Base-by-base conservation (phyloP, 2,329 filamentous ascomycete genomes). In the Colletotrichum euphorbiae region DNA sequence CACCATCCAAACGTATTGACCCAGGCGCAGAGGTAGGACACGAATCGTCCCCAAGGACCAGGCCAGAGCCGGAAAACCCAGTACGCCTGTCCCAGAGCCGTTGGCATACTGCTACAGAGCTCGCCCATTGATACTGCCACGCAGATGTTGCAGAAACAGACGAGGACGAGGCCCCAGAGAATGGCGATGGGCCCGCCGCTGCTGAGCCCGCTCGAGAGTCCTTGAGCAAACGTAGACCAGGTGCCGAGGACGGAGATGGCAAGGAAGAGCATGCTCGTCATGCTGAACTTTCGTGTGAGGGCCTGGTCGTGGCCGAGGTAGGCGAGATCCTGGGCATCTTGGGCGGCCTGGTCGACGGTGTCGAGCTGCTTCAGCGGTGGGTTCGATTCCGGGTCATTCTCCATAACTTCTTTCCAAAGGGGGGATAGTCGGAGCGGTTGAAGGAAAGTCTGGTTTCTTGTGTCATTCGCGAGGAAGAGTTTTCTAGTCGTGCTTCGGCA, bases 1-100 rank as follows among this genome's bases (percentile, higher is more conserved):
- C 85, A 87, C 86, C 86, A 89, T 8, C 86, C 86, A 68, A 87
- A 87, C 0, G 83, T 86, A 74, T 88, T 88, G 72, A 87, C 85
- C 85, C 85, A 88, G 2, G 86, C 87, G 70, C 84, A 87, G 76
- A 88, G 80, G 71, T 88, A 89, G 1, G 84, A 86, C 3, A 76
- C 72, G 66, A 87, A 85, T 1, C 85, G 80, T 1, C 85, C 86
- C 0, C 13, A 72, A 72, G 66, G 75, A 51, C 79, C 81, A 77
- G 57, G 52, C 62, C 45, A 64, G n/a, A 85, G 75, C 8, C 80
- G 78, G 64, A 81, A 79, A 1, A 85, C 80, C 85, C 86, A 89
- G 74, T 86, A 88, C 0, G 86, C 86, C 75, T 89, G 87, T 0
- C 87, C 87, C 3, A 89, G 76, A 0, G 87, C 86, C 0, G 86